Percentiles rank a stretch among this genome's conserved stretches.
These are phyloP conservation scores for Physocladia obscura DNA, from an alignment of 192 early-diverging fungal species.

Conservation along the genomic window DNA sequence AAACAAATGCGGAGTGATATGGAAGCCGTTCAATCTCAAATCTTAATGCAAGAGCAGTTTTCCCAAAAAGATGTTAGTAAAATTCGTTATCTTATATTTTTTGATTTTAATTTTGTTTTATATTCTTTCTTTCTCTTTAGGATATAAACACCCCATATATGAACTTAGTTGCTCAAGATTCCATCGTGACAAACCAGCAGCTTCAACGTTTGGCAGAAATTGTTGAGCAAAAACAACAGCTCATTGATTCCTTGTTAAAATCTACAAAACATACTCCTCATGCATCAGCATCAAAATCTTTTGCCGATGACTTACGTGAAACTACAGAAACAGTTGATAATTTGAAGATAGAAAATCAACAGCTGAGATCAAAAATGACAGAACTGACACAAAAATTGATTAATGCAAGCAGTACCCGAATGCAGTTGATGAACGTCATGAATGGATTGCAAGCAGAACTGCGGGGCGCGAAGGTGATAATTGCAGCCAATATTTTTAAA, in stretches of 20 bases:
- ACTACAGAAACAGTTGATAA: background rate
- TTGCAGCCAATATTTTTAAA: no score
- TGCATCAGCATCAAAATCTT: no score
- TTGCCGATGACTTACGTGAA: no score
- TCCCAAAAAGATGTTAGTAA: no score
- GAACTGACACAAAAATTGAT: slow-evolving; percentile 7
- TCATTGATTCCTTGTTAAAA: slow-evolving; percentile 12
- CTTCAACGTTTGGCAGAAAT: slow-evolving; percentile 10
- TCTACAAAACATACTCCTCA: background rate
- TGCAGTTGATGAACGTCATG: slow-evolving; percentile 35
- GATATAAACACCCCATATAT: background rate
- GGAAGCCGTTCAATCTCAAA: slow-evolving; percentile 26
- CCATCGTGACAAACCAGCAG: slow-evolving; percentile 10
- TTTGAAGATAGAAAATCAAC: slow-evolving; percentile 17
- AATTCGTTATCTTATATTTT: no score
- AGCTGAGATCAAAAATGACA: background rate
- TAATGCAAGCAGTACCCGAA: slow-evolving; percentile 7
- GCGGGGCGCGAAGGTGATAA: slow-evolving; percentile 24
- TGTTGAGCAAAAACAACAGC: slow-evolving; percentile 20
- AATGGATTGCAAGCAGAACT: slow-evolving; percentile 37
- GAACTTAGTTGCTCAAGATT: background rate
- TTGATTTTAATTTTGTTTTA: no score
- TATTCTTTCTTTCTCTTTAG: background rate
- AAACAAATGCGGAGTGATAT: slow-evolving; percentile 45
- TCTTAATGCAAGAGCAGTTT: no score